These are phyloP conservation scores for Trichoderma asperelloides DNA, from an alignment of 495 filamentous ascomycete genomes.

Conservation along the genomic window DNA sequence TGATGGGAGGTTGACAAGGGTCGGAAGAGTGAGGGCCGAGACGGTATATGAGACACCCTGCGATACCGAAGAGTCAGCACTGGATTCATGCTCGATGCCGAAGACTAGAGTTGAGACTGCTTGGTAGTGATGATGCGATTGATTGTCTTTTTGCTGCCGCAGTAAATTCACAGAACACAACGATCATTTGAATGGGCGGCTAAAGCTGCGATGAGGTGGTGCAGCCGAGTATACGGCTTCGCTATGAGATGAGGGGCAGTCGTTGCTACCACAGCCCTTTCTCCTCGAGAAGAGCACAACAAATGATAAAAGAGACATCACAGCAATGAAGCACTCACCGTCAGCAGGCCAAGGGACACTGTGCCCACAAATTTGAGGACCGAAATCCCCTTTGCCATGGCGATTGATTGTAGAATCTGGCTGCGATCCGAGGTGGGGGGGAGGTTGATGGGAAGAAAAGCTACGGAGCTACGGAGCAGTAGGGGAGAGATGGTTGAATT, in stretches of 20 bases:
- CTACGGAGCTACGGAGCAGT: background rate
- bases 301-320: background rate
- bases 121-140: background rate
- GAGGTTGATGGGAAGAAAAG: background rate
- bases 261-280: background rate
- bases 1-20: conserved; percentile 67
- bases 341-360: conserved; percentile 75
- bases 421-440: background rate
- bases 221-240: conserved; percentile 15
- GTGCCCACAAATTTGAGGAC: conserved; percentile 85
- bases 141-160: background rate
- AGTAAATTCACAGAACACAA: background rate
- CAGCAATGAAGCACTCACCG: conserved; percentile 44
- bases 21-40: conserved; percentile 60
- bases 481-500: background rate
- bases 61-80: background rate
- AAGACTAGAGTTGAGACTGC: background rate
- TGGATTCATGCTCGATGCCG: background rate
- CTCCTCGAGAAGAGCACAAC: background rate
- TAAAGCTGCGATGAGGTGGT: background rate
- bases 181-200: background rate
- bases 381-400: conserved; percentile 63
- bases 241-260: conserved; percentile 10
- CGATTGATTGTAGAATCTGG: background rate
- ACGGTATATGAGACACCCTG: conserved; percentile 82